Evolutionary conservation across 345 rosid species (phyloP), one percentile per base, ranked within the genome.

Genomic region (Bretschneidera sinensis): DNA sequence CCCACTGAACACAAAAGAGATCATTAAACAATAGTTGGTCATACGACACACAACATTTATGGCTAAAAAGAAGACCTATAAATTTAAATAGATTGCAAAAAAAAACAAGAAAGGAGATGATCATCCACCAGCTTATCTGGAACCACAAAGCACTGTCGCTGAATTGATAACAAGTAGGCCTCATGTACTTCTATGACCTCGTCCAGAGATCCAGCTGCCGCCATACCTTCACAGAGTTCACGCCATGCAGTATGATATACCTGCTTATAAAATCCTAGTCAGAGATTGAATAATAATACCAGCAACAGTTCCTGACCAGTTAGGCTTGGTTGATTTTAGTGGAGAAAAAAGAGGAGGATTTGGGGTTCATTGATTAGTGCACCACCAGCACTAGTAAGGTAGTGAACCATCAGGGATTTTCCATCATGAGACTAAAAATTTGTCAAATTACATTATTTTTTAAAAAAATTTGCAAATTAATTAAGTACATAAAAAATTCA

Each of bases 241-340:
- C 81, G 90, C 99, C 99, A 94, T 5, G 97, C 90, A 17, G 91
- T 88, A 71, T 90, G 99, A 77, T 90, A 94, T 48, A 94, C 99
- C 99, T 94, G 86, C 62, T 33, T 65, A 77, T 28, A 61, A 55
- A 72, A 72, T 58, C 52, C 65, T 60, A 54, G 52, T 67, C 47
- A 65, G 59, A 65, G 59, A 65, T 52, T 43, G 24, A 16, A 25
- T 50, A 51, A 39, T 11, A 1, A 39, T 11, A 39, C 33, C 45
- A 39, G 45, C 9, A 4, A 39, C 10, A 28, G 8, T 28, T 3
- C 33, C 33, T 39, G 6, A 11, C 45, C 15, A 5, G 45, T 39
- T 39, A 39, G 9, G 35, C 35, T 7, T 39, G 45, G 45, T 11
- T 39, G 1, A 5, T 39, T 39, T 39, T 1, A 14, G 1, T 39